These are phyloP conservation scores for Microbotryum lychnidis-dioicae DNA, from an alignment of 1,284 basidiomycete species.

Conservation along the genomic window DNA sequence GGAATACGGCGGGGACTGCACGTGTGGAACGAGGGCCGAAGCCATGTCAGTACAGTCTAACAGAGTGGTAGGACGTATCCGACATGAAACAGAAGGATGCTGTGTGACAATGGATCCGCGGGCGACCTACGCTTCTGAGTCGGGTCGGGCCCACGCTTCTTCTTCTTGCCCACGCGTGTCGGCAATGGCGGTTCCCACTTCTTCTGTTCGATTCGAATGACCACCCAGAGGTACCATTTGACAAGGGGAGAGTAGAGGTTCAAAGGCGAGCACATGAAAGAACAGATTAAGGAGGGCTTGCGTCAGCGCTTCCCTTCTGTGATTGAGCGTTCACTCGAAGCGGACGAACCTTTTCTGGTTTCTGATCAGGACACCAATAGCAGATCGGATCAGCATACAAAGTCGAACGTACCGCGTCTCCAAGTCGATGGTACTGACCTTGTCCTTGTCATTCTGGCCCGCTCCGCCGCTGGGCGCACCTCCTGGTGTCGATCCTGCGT, in stretches of 20 bases:
- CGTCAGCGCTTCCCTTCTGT: not conserved
- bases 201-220: conserved; percentile 42
- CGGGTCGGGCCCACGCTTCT: conserved; percentile 75
- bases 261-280: not conserved
- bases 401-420: not conserved
- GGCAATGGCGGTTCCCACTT: conserved; percentile 99
- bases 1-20: conserved; percentile 73
- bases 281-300: conserved; percentile 2
- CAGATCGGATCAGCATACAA: not conserved
- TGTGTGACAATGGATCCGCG: not conserved
- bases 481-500: conserved; percentile 19
- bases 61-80: too few relatives aligned
- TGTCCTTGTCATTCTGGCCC: conserved; percentile 32
- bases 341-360: conserved; percentile 27
- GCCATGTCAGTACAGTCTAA: not conserved
- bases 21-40: not conserved
- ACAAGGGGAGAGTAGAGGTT: not conserved
- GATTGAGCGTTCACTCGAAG: not conserved
- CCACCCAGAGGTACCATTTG: not conserved
- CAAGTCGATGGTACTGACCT: conserved; percentile 10
- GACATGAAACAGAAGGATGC: not conserved
- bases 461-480: conserved; percentile 13
- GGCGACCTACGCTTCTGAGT: conserved; percentile 57
- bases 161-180: conserved; percentile 93
- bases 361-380: conserved; percentile 1